Percentiles rank a stretch among this genome's conserved stretches.
phyloP scores from a whole-genome alignment of 2,329 filamentous ascomycete species.

The Colletotrichum euphorbiae region DNA sequence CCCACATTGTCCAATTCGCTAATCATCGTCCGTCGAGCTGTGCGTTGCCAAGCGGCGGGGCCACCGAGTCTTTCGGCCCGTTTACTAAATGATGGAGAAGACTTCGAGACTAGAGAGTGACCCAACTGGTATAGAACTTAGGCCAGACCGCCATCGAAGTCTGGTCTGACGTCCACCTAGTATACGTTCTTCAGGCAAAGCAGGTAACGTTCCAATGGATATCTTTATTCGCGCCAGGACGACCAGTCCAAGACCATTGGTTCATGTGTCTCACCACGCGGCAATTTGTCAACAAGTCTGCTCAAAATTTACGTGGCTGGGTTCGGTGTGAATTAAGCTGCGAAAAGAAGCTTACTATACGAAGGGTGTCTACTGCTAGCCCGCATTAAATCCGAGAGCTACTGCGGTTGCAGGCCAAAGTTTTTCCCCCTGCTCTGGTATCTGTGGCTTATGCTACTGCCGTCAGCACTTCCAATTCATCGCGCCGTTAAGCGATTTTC shows the following conservation, averaged over 20 bases:
- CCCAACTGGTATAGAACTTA: too few species aligned
- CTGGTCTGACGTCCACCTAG: background rate
- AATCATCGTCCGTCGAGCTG: constrained; percentile 2
- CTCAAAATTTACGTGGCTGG: background rate
- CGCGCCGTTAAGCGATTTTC: too few species aligned
- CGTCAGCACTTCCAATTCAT: too few species aligned
- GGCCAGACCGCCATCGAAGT: background rate
- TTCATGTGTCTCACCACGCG: background rate
- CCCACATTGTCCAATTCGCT: background rate
- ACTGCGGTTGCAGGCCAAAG: too few species aligned
- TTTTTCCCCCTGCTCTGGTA: too few species aligned
- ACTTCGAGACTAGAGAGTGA: background rate
- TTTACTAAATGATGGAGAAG: constrained; percentile 18
- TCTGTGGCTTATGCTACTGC: too few species aligned
- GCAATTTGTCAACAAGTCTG: background rate
- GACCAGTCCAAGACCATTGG: background rate
- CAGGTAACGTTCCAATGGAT: constrained; percentile 10
- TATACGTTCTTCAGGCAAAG: background rate
- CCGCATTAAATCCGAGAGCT: background rate
- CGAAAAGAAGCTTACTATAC: constrained; percentile 4
- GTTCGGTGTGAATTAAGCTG: background rate
- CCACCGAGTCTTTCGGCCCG: constrained; percentile 28
- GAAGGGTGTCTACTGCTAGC: background rate
- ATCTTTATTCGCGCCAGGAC: background rate
- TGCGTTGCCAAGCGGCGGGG: constrained; percentile 28